Evolutionary conservation across 345 rosid species (phyloP).

Genomic region (Lepidium africanum): DNA sequence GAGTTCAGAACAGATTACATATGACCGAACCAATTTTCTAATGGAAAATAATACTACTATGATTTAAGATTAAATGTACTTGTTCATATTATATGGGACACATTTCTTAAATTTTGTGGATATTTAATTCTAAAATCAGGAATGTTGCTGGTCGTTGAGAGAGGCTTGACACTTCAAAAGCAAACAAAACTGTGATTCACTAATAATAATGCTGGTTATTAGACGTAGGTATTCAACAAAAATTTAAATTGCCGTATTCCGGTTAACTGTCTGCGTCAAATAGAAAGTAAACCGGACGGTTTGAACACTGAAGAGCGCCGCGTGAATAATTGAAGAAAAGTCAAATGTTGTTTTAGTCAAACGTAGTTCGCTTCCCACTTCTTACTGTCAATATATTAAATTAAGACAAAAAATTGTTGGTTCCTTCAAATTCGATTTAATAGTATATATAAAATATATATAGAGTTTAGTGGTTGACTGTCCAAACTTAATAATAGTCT

Average conservation of each 20-base stretch:
- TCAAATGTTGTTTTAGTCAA: constrained; percentile 11
- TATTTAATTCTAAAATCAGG: no score
- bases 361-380: constrained; percentile 5
- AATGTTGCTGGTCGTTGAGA: no score
- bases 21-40: no score
- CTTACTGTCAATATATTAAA: not conserved
- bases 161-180: no score
- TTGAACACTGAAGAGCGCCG: constrained; percentile 1
- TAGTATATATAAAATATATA: not conserved
- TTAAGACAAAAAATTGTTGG: not conserved
- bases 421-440: not conserved
- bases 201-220: no score
- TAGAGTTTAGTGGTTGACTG: not conserved
- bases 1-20: no score
- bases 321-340: not conserved
- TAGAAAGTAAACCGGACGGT: constrained; percentile 3
- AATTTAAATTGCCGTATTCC: not conserved
- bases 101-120: no score
- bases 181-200: no score
- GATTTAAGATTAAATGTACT: no score
- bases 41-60: no score
- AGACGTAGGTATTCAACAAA: no score
- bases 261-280: not conserved
- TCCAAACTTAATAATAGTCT: not conserved
- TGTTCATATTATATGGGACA: no score